Evolutionary conservation across 164 flowering plant genomes (phyloP).

Genomic region (Echeveria elegans): DNA sequence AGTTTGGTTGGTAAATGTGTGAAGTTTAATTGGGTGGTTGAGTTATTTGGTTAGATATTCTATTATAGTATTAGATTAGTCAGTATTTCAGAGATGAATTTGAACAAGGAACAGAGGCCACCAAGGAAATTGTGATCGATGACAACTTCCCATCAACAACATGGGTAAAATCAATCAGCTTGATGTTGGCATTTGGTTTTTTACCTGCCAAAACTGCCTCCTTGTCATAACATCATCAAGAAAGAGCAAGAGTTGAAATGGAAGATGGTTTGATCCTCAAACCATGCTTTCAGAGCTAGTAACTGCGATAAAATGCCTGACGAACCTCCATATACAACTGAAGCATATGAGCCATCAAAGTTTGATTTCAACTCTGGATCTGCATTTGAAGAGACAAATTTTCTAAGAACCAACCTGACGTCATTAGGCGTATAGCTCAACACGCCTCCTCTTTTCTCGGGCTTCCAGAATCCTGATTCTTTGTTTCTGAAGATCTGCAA

Average conservation of each 20-base stretch:
- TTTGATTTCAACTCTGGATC: conserved; percentile 16
- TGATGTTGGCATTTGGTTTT: conserved; percentile 33
- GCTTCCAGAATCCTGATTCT: conserved; percentile 57
- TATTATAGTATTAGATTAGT: too few species aligned
- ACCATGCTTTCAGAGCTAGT: conserved; percentile 77
- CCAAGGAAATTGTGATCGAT: conserved; percentile 94
- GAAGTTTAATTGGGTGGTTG: too few species aligned
- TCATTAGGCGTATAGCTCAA: conserved; percentile 28
- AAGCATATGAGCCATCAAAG: conserved; percentile 55
- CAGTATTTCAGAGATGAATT: conserved; percentile 57
- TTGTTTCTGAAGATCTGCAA: conserved; percentile 35
- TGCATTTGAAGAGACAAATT: conserved; percentile 64
- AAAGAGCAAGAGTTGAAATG: conserved; percentile 76
- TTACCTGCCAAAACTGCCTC: conserved; percentile 24
- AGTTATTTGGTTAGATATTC: too few species aligned
- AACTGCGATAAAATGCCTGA: conserved; percentile 65
- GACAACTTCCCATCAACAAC: conserved; percentile 58
- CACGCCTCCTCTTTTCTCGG: conserved; percentile 34
- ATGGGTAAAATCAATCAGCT: conserved; percentile 90
- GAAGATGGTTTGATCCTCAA: conserved; percentile 69
- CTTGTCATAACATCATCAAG: conserved; percentile 56
- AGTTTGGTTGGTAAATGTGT: too few species aligned
- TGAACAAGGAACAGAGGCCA: conserved; percentile 86
- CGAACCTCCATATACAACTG: conserved; percentile 57
- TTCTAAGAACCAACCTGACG: conserved; percentile 41